These are phyloP conservation scores for Solanum bukasovii DNA, from an alignment of 257 asterid species.

Conservation along the genomic window DNA sequence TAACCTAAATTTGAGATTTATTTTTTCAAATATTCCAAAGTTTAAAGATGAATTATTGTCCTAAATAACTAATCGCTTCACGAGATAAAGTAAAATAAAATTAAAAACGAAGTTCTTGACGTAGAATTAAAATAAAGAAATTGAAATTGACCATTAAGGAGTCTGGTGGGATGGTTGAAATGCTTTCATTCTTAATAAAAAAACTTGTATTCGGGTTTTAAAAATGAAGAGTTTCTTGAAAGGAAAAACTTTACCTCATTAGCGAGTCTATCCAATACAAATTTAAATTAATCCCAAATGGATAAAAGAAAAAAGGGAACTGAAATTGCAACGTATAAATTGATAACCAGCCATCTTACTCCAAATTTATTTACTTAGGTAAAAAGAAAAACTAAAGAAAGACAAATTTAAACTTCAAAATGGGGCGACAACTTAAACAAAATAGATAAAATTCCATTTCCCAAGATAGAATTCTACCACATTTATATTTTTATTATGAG, in stretches of 20 bases:
- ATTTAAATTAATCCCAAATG: background rate
- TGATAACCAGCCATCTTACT: background rate
- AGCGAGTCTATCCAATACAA: background rate
- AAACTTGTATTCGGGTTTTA: fast-evolving
- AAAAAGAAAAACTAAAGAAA: background rate
- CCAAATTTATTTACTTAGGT: background rate
- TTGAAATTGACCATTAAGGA: background rate
- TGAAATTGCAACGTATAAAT: background rate
- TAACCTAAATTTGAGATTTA: background rate
- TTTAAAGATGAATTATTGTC: background rate
- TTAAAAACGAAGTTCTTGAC: background rate
- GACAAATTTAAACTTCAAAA: background rate
- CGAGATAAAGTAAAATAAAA: background rate
- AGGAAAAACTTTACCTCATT: background rate
- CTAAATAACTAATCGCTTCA: background rate
- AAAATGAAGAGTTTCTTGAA: background rate
- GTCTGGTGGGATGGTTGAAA: background rate
- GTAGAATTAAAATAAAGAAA: background rate
- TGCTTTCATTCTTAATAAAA: background rate
- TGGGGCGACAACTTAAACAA: background rate
- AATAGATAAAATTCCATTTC: background rate
- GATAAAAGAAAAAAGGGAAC: background rate
- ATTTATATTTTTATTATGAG: background rate
- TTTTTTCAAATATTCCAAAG: background rate
- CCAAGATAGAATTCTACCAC: background rate